Conservation (phyloP, 108 stramenopile genomes). For the Skeletonema tropicum region DNA sequence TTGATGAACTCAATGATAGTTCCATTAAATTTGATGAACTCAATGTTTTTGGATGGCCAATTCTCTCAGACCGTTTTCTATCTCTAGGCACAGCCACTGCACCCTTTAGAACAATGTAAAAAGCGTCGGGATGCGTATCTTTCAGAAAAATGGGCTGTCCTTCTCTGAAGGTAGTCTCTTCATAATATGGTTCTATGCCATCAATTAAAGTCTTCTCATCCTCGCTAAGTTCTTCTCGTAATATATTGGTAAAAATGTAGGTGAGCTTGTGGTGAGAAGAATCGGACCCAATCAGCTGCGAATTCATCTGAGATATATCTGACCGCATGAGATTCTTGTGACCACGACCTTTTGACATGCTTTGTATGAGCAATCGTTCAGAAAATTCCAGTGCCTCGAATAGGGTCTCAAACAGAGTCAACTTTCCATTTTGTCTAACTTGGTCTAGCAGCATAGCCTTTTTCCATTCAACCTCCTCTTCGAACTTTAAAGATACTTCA, state of each 20-base stretch:
- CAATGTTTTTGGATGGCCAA: slow-evolving; percentile 7
- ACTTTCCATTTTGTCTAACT: slow-evolving; percentile 15
- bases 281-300: slow-evolving; percentile 6
- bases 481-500: slow-evolving; percentile 57
- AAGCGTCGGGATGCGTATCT: slow-evolving; percentile 62
- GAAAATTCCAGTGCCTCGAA: slow-evolving; percentile 53
- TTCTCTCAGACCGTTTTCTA: slow-evolving; percentile 20
- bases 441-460: slow-evolving; percentile 18
- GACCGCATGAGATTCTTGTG: not conserved
- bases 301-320: slow-evolving; percentile 1
- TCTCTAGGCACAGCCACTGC: slow-evolving; percentile 58
- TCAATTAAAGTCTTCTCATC: slow-evolving; percentile 24
- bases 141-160: slow-evolving; percentile 57
- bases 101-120: slow-evolving; percentile 71
- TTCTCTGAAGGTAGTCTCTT: slow-evolving; percentile 37
- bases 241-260: slow-evolving; percentile 22
- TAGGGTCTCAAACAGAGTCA: slow-evolving; percentile 39
- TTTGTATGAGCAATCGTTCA: slow-evolving; percentile 40
- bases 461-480: slow-evolving; percentile 59
- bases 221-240: slow-evolving; percentile 20
- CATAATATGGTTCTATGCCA: slow-evolving; percentile 43
- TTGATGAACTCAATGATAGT: slow-evolving; percentile 20
- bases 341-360: slow-evolving; percentile 11
- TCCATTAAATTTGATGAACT: slow-evolving; percentile 24
- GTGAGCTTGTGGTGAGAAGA: slow-evolving; percentile 26